A percentile compares a stretch with the other conserved stretches of the same genome.
These are phyloP conservation scores for Verticillium nonalfalfae DNA, from an alignment of 2,329 filamentous ascomycete genomes.

Conservation along the genomic window DNA sequence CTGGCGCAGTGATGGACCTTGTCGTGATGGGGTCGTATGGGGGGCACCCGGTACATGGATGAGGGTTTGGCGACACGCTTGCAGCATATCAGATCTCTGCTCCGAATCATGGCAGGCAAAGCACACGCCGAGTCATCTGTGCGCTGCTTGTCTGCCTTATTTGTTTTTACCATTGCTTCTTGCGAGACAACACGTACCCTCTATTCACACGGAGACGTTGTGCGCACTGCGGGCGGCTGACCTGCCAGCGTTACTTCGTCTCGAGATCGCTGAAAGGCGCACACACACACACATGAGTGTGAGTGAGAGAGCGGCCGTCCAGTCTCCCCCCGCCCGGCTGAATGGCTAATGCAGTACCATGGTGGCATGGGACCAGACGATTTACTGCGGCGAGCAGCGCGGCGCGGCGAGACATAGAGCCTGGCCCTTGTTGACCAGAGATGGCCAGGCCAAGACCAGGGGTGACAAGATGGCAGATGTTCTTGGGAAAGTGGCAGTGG, in stretches of 20 bases:
- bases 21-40: constrained; percentile 12
- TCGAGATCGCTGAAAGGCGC: not conserved
- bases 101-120: not conserved
- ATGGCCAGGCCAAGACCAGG: not conserved
- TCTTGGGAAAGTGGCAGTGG: not conserved
- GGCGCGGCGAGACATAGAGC: constrained; percentile 18
- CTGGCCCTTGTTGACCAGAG: constrained; percentile 17
- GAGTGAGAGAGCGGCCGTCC: not conserved
- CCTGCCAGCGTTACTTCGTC: not conserved
- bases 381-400: not conserved
- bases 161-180: not conserved
- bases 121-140: not conserved
- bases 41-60: constrained; percentile 31
- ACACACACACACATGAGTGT: not conserved
- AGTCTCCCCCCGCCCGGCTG: not conserved
- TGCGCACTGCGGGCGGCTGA: not conserved
- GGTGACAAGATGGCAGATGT: constrained; percentile 6
- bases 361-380: not conserved
- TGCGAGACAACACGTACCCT: not conserved
- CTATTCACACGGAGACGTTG: not conserved
- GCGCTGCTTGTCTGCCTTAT: not conserved
- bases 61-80: constrained; percentile 14
- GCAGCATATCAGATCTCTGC: not conserved
- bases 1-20: constrained; percentile 7
- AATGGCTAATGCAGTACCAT: constrained; percentile 2